A percentile compares a stretch with the other conserved stretches of the same genome.
phyloP scores from a whole-genome alignment of 2,329 filamentous ascomycete genomes.

The Penicillium oxalicum region DNA sequence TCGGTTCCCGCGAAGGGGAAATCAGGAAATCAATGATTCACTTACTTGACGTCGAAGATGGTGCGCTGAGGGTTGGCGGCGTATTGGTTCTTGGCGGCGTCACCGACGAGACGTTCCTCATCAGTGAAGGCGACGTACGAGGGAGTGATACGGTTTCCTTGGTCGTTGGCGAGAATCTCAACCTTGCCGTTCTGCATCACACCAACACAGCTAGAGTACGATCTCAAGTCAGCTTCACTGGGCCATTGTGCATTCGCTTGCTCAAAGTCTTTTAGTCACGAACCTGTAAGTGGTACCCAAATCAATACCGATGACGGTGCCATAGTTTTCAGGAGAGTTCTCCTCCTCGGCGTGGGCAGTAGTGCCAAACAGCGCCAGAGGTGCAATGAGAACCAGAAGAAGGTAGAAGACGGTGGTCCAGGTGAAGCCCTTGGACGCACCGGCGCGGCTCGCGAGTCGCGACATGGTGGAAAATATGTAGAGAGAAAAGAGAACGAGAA shows the following conservation, averaged over 20 bases:
- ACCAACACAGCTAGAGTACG: slow-evolving; percentile 70
- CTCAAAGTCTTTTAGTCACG: slow-evolving; percentile 3
- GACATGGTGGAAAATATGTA: slow-evolving; percentile 45
- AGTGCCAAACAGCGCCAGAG: slow-evolving; percentile 74
- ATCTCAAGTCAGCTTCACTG: slow-evolving; percentile 12
- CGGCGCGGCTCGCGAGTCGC: slow-evolving; percentile 51
- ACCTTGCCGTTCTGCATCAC: slow-evolving; percentile 95
- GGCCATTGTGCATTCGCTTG: not conserved
- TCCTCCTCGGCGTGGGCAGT: slow-evolving; percentile 63
- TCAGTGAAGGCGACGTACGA: slow-evolving; percentile 96
- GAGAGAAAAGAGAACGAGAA: slow-evolving; percentile 1
- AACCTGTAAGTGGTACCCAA: slow-evolving; percentile 74
- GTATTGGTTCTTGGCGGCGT: slow-evolving; percentile 95
- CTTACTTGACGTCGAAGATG: slow-evolving; percentile 78
- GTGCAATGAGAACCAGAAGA: slow-evolving; percentile 76
- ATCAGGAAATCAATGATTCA: slow-evolving; percentile 12
- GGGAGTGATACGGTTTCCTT: slow-evolving; percentile 92
- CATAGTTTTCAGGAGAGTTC: slow-evolving; percentile 62
- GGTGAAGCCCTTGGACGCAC: slow-evolving; percentile 63
- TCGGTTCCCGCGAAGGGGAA: not conserved
- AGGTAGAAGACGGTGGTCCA: slow-evolving; percentile 91
- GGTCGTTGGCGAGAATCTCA: slow-evolving; percentile 92
- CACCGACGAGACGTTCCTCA: slow-evolving; percentile 92
- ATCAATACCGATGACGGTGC: slow-evolving; percentile 93
- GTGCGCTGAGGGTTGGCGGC: slow-evolving; percentile 70